Base-by-base conservation (phyloP, 305 asterid genomes). In the Galium porrigens region DNA sequence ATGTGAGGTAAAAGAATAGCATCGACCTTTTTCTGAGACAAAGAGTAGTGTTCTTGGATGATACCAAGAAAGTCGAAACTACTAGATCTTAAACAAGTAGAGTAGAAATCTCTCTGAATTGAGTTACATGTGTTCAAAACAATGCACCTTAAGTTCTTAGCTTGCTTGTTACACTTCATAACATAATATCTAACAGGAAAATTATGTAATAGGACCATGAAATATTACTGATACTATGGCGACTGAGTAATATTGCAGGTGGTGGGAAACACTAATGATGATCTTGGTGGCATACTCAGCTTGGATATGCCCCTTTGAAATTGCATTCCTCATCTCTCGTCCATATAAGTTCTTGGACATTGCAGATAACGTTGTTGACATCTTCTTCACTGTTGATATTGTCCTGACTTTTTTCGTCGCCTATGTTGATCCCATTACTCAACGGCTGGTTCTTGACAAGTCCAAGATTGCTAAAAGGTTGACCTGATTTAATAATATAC, bases 261-360 rank as follows among this genome's bases (percentile, higher is more conserved):
- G 81, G 56, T 90, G 97, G 97, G 96, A 86, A 83, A 78, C 90
- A 5, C 5, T 81, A 22, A 90, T 90, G 97, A 88, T 86, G 8
- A 6, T 78, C 0, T 42, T 90, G 77, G 96, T 90, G 63, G 81
- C 83, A 4, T 85, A 88, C 74, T 85, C 95, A 10, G 95, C 78
- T 11, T 90, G 97, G 97, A 82, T 80, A 0, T 86, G 85, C 51
- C 96, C 94, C 0, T 90, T 83, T 57, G 90, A 90, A 73, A 81
- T 90, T 0, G 84, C 94, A 18, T 90, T 90, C 59, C 74, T 88
- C 6, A 64, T 58, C 65, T 78, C 84, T 0, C 72, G 70, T 0
- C 80, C 86, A 0, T 61, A 69, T 6, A 68, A 29, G 18, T 66
- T 66, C 4, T 77, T 88, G 0, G 78, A 71, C 81, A 70, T 88